These are phyloP conservation scores for Sorghum bicolor DNA, from an alignment of 176 grass and related monocot genomes.

Conservation along the genomic window DNA sequence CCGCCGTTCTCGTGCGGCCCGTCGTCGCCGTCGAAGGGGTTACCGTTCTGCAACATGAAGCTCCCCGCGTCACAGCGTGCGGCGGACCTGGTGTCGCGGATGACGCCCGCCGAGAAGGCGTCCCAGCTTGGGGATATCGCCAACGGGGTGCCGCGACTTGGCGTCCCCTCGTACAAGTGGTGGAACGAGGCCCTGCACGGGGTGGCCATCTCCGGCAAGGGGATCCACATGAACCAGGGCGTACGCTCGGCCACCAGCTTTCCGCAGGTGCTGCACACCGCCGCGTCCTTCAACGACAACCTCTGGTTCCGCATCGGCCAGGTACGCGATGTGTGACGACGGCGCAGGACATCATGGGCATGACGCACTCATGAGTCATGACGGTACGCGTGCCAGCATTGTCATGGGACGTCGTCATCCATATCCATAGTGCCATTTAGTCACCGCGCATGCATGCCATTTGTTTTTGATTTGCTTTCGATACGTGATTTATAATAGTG, in stretches of 20 bases:
- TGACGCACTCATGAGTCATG: not conserved
- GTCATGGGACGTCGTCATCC: not conserved
- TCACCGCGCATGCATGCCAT: not conserved
- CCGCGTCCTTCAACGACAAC: slow-evolving; percentile 64
- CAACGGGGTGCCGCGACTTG: slow-evolving; percentile 37
- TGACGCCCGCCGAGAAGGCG: slow-evolving; percentile 60
- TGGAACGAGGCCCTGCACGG: slow-evolving; percentile 82
- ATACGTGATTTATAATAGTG: too few relatives aligned
- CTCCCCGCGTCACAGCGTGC: slow-evolving; percentile 28
- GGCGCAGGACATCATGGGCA: not conserved
- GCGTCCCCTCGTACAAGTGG: slow-evolving; percentile 67
- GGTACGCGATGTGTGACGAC: not conserved
- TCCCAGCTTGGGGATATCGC: slow-evolving; percentile 53
- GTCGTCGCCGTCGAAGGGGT: not conserved
- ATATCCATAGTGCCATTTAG: not conserved
- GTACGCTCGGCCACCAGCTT: slow-evolving; percentile 62
- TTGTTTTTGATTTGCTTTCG: not conserved
- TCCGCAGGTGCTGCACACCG: slow-evolving; percentile 68
- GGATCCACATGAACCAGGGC: slow-evolving; percentile 25
- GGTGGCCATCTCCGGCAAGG: slow-evolving; percentile 56
- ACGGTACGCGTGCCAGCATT: not conserved
- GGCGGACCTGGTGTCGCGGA: slow-evolving; percentile 50
- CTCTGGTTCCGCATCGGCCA: slow-evolving; percentile 73
- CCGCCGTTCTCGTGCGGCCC: slow-evolving; percentile 57
- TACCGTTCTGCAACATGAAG: slow-evolving; percentile 46